phyloP scores from a whole-genome alignment of 2,329 filamentous ascomycete species.

The Chaetomium sp. region DNA sequence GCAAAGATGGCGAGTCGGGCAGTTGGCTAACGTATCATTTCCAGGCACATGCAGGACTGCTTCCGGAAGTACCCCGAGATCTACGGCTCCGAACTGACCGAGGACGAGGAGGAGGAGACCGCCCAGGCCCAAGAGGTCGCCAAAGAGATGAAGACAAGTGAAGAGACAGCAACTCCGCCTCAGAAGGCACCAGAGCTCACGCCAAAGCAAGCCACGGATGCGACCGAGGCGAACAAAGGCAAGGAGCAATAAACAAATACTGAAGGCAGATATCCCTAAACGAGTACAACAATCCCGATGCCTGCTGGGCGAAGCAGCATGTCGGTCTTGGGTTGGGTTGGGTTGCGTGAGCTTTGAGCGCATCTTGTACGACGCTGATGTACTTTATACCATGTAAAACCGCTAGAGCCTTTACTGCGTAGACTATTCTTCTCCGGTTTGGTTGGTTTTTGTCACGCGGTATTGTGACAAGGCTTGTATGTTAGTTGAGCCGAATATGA shows the following conservation, averaged over 20 bases:
- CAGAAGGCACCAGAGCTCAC: constrained; percentile 8
- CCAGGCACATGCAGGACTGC: constrained; percentile 93
- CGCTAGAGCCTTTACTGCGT: constrained; percentile 19
- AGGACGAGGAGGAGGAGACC: constrained; percentile 61
- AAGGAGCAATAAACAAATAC: constrained; percentile 31
- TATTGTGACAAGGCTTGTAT: background rate
- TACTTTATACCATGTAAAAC: constrained; percentile 29
- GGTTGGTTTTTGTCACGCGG: background rate
- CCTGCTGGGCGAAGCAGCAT: background rate
- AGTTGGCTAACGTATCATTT: constrained; percentile 26
- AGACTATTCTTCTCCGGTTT: constrained; percentile 22
- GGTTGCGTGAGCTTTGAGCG: background rate
- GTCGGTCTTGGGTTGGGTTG: constrained; percentile 15
- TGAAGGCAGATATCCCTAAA: background rate
- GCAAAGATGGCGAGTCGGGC: background rate
- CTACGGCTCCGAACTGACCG: constrained; percentile 84
- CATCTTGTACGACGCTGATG: constrained; percentile 23
- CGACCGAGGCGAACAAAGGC: constrained; percentile 40
- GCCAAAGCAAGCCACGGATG: constrained; percentile 39
- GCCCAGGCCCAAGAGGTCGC: constrained; percentile 35
- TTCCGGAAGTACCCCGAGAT: constrained; percentile 91
- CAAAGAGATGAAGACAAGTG: constrained; percentile 23
- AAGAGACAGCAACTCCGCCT: background rate
- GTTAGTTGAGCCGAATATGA: background rate
- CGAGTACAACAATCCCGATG: constrained; percentile 13